Conservation (phyloP, 805 yeast species). For the Limtongozyma cylindracea region DNA sequence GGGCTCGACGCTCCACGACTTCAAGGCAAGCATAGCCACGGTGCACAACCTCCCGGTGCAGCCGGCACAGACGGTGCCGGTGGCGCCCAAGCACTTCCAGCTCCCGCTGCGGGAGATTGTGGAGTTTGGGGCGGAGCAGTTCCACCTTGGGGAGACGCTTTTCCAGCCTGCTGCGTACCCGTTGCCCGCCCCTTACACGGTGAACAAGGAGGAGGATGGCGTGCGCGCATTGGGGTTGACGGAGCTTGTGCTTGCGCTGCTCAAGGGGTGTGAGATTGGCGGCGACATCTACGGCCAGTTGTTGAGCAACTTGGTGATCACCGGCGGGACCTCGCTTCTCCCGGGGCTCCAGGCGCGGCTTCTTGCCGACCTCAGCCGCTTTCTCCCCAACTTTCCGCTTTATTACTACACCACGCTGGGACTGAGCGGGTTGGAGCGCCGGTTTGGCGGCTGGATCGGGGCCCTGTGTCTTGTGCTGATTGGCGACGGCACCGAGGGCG, state of each 20-base stretch:
- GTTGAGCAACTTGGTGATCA: slow-evolving; percentile 20
- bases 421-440: no score
- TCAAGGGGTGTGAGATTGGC: slow-evolving; percentile 11
- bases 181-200: slow-evolving; percentile 11
- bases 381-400: no score
- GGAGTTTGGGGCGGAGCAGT: slow-evolving; percentile 14
- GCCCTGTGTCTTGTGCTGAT: no score
- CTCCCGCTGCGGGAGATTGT: slow-evolving; percentile 28
- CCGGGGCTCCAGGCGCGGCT: slow-evolving; percentile 30
- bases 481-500: no score
- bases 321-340: slow-evolving; percentile 32
- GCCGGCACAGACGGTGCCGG: slow-evolving; percentile 2
- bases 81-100: slow-evolving; percentile 14
- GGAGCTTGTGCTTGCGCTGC: slow-evolving; percentile 10
- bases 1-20: slow-evolving; percentile 10
- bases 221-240: no score
- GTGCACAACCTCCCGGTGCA: slow-evolving; percentile 4
- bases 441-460: no score
- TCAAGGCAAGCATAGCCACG: slow-evolving; percentile 9
- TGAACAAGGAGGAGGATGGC: slow-evolving; percentile 21
- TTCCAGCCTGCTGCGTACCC: slow-evolving; percentile 28
- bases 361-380: slow-evolving; percentile 27
- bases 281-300: slow-evolving; percentile 13
- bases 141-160: slow-evolving; percentile 35
- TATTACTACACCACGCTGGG: no score